These are phyloP conservation scores for Scenedesmus sp. DNA, from an alignment of 163 green algal genomes.

Conservation along the genomic window DNA sequence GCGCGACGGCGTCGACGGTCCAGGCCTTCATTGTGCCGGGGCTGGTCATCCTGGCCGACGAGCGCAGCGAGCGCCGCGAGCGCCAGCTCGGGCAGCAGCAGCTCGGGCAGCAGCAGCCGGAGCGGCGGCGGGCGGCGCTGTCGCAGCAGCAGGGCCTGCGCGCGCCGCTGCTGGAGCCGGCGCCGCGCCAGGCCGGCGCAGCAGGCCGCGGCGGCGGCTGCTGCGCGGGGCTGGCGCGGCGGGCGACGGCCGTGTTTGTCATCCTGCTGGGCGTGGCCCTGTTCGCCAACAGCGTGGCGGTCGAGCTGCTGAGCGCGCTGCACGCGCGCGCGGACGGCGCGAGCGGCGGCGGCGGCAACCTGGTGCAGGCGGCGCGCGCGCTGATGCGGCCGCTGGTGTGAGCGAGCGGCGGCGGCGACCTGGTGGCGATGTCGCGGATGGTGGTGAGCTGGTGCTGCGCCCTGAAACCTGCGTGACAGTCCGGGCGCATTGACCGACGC, in stretches of 20 bases:
- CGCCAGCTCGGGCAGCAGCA: too few species aligned
- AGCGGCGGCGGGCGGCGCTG: background rate
- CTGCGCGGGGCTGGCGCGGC: background rate
- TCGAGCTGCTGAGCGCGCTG: too few species aligned
- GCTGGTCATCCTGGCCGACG: constrained; percentile 25
- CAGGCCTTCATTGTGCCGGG: constrained; percentile 38
- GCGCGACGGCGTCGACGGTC: constrained; percentile 36
- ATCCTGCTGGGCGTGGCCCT: constrained; percentile 19
- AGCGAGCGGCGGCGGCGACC: too few species aligned
- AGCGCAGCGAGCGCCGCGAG: background rate
- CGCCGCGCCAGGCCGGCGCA: background rate
- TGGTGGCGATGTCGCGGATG: too few species aligned
- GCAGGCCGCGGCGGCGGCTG: background rate
- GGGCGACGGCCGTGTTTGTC: background rate
- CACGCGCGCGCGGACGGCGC: too few species aligned
- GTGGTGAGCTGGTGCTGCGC: too few species aligned
- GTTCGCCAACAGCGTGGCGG: constrained; percentile 28
- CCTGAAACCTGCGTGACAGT: too few species aligned
- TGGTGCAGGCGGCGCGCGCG: too few species aligned
- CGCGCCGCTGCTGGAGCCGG: background rate
- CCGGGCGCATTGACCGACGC: too few species aligned
- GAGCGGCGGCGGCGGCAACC: too few species aligned
- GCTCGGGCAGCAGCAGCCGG: constrained; percentile 2
- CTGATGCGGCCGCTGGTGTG: too few species aligned
- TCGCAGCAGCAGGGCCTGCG: background rate